A percentile compares a stretch with the other conserved stretches of the same genome.
phyloP scores from a whole-genome alignment of 768 basidiomycete genomes.

The Hypholoma sublateritium region DNA sequence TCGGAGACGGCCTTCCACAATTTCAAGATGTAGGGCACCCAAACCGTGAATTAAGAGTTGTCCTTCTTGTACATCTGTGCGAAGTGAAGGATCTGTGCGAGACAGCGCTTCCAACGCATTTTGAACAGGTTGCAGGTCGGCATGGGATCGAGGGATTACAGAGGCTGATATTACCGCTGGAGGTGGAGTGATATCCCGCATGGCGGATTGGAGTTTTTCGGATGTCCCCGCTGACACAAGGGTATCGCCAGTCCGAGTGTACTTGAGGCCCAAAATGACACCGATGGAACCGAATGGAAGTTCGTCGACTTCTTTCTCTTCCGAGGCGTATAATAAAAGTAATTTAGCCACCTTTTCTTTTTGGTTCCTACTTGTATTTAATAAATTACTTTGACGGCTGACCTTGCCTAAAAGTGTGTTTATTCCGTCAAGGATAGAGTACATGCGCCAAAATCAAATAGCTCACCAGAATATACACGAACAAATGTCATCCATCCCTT shows the following conservation, averaged over 20 bases:
- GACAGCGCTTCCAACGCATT: slow-evolving; percentile 68
- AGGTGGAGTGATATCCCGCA: slow-evolving; percentile 71
- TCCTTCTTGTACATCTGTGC: slow-evolving; percentile 77
- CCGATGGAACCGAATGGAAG: slow-evolving; percentile 84
- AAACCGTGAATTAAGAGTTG: slow-evolving; percentile 84
- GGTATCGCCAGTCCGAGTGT: slow-evolving; percentile 88
- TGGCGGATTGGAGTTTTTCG: slow-evolving; percentile 35
- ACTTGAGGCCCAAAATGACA: slow-evolving; percentile 78
- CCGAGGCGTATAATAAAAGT: slow-evolving; percentile 75
- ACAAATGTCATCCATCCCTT: slow-evolving; percentile 93
- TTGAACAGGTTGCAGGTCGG: slow-evolving; percentile 77
- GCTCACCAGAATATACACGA: slow-evolving; percentile 80
- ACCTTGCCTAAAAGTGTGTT: slow-evolving; percentile 54
- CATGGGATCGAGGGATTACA: slow-evolving; percentile 76
- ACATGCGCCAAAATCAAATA: too few species aligned
- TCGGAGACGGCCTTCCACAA: slow-evolving; percentile 75
- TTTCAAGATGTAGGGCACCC: slow-evolving; percentile 86
- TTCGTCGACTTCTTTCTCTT: slow-evolving; percentile 73
- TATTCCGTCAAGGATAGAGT: too few species aligned
- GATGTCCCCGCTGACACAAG: slow-evolving; percentile 54
- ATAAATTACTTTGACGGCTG: slow-evolving; percentile 55
- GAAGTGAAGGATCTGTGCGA: slow-evolving; percentile 90
- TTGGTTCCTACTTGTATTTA: slow-evolving; percentile 67
- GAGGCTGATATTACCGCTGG: slow-evolving; percentile 86
- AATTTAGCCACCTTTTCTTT: slow-evolving; percentile 76